phyloP scores from a whole-genome alignment of 2,329 filamentous ascomycete species.

The Curvularia spicifera region DNA sequence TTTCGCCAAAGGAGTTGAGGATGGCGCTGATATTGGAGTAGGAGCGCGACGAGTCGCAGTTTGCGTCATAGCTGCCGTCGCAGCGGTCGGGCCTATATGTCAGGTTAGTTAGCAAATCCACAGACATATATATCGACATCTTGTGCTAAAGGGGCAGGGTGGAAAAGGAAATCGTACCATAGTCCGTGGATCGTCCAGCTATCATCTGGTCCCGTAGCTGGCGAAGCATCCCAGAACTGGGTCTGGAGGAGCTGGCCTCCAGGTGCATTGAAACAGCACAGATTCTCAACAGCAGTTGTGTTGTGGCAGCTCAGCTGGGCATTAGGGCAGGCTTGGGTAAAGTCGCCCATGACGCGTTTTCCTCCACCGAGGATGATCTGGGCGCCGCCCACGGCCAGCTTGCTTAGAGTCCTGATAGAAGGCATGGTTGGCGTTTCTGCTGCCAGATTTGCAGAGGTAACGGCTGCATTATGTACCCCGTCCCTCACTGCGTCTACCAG shows the following conservation, averaged over 20 bases:
- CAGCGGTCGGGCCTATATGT: constrained; percentile 60
- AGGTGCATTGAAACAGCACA: constrained; percentile 77
- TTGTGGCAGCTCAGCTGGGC: constrained; percentile 68
- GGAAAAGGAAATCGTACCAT: constrained; percentile 53
- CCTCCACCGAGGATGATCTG: constrained; percentile 43
- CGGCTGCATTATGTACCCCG: constrained; percentile 38
- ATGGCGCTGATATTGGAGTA: constrained; percentile 72
- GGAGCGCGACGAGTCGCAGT: constrained; percentile 66
- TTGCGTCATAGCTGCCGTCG: constrained; percentile 71
- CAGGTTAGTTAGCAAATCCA: not conserved
- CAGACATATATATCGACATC: not conserved
- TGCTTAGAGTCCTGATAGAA: constrained; percentile 46
- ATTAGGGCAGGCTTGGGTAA: constrained; percentile 40
- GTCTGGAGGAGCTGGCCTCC: constrained; percentile 75
- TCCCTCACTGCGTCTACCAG: constrained; percentile 25
- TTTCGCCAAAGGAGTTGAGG: constrained; percentile 61
- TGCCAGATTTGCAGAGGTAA: constrained; percentile 15
- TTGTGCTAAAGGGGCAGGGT: not conserved
- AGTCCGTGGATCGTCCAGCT: constrained; percentile 79
- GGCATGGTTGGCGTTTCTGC: constrained; percentile 40
- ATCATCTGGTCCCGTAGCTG: constrained; percentile 68
- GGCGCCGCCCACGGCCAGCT: constrained; percentile 46
- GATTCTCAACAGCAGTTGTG: constrained; percentile 64
- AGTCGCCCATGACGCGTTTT: constrained; percentile 34
- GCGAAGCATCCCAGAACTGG: constrained; percentile 77